Conservation (phyloP, 352 stramenopile genomes). For the Globisporangium echinulatum region DNA sequence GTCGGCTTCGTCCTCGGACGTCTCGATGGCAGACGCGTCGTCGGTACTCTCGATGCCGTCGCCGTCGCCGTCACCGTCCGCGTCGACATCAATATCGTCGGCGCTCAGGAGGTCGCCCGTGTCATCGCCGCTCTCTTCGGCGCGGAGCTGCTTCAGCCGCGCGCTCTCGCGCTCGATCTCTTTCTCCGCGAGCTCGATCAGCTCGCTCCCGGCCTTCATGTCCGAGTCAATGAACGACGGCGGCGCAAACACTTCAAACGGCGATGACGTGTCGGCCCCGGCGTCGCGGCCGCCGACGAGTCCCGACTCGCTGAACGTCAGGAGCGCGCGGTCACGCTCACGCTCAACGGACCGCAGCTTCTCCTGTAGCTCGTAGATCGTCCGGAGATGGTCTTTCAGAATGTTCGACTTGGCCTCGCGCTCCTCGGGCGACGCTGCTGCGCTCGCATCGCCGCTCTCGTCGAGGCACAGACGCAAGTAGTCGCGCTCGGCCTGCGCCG, state of each 20-base stretch:
- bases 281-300: constrained; percentile 11
- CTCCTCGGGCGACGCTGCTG: constrained; percentile 22
- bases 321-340: constrained; percentile 55
- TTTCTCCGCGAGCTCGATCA: constrained; percentile 64
- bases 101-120: constrained; percentile 2
- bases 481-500: constrained; percentile 75
- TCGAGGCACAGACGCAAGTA: constrained; percentile 70
- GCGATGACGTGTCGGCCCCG: neutral
- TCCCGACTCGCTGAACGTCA: constrained; percentile 23
- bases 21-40: constrained; percentile 24
- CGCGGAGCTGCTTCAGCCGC: constrained; percentile 66
- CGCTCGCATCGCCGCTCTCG: constrained; percentile 21
- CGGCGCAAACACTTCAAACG: constrained; percentile 24
- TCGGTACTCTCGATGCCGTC: constrained; percentile 22
- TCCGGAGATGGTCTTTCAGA: constrained; percentile 72
- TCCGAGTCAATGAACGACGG: constrained; percentile 38
- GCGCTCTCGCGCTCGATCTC: constrained; percentile 75
- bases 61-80: neutral
- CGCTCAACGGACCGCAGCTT: constrained; percentile 58
- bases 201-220: constrained; percentile 50
- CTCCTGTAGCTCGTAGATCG: constrained; percentile 76
- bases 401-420: constrained; percentile 57
- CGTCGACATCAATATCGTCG: constrained; percentile 22
- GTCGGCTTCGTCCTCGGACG: constrained; percentile 63
- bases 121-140: constrained; percentile 43